Evolutionary conservation across 768 basidiomycete species (phyloP), one percentile per base, ranked within the genome.

Genomic region (Tylopilus subfusipes): DNA sequence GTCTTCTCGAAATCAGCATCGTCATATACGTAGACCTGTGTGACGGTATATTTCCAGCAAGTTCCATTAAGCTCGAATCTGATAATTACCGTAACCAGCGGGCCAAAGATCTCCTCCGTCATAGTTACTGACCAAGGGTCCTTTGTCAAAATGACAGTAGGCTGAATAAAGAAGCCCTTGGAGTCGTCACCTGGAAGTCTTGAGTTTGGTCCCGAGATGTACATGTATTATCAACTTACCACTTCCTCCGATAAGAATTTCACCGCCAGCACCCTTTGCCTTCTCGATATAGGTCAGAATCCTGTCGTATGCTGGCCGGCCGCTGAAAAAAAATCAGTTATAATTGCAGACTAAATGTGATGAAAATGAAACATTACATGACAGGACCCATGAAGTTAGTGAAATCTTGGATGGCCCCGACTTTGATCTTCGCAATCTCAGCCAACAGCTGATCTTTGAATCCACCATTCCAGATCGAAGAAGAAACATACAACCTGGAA

Each of bases 31-130:
- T 82, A 98, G 53, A 90, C 82, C 88, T 91, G 50, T 18, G 59
- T 29, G 25, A 24, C n/a, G 16, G 24, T 21, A 43, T 44, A 38
- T 9, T 45, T 50, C n/a, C 33, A 58, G 56, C 11, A 10, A 45
- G 29, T 16, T 24, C 30, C 16, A 30, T 47, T 12, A 31, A 29
- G 24, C 34, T 33, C 5, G 7, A 43, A 36, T 38, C 40, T n/a
- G 63, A 76, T 46, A 59, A 36, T 58, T 65, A 91, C 92, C 33
- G 95, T 96, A 49, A 98, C 63, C 33, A 98, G 95, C 24, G 97
- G 97, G 1, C 97, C 97, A 63, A 99, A 98, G 63, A 99, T 90
- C 74, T 99, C 97, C 61, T 98, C 91, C 8, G 81, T 82, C 83
- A 99, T 90, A 2, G 94, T 95, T 42, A 95, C 72, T 2, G 85